Evolutionary conservation across 108 stramenopile species (phyloP).

Genomic region (Fistulifera solaris): DNA sequence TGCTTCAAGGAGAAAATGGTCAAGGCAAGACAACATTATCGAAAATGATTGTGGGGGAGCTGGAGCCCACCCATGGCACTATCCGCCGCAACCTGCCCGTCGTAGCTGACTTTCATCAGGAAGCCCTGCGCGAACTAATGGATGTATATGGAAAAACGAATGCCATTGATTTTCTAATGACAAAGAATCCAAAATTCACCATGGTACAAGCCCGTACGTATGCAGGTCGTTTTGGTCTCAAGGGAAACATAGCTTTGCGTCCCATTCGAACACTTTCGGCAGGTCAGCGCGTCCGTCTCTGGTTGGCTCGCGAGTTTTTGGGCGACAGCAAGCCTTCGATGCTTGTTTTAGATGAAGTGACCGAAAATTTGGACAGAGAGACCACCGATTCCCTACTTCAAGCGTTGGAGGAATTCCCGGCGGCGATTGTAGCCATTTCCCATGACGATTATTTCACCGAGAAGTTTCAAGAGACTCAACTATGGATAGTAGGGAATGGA

Average conservation of each 20-base stretch:
- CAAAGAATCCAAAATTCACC: not conserved
- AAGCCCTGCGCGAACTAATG: constrained; percentile 15
- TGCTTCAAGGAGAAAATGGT: constrained; percentile 47
- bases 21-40: constrained; percentile 37
- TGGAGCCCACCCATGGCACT: constrained; percentile 18
- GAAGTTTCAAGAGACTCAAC: too few relatives aligned
- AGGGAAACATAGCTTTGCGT: constrained; percentile 20
- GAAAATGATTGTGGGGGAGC: not conserved
- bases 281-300: constrained; percentile 45
- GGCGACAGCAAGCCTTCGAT: constrained; percentile 12
- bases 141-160: constrained; percentile 11
- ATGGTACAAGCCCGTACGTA: constrained; percentile 26
- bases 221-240: constrained; percentile 31
- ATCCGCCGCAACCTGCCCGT: constrained; percentile 3
- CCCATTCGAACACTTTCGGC: constrained; percentile 30
- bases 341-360: constrained; percentile 39
- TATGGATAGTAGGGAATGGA: too few relatives aligned
- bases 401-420: too few relatives aligned
- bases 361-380: constrained; percentile 41
- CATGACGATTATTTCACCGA: too few relatives aligned
- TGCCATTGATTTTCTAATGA: not conserved
- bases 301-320: constrained; percentile 27
- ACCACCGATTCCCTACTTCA: constrained; percentile 26
- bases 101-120: constrained; percentile 36
- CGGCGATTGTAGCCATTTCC: too few relatives aligned